phyloP scores from a whole-genome alignment of 148 eudicot species.

The Cornus florida region DNA sequence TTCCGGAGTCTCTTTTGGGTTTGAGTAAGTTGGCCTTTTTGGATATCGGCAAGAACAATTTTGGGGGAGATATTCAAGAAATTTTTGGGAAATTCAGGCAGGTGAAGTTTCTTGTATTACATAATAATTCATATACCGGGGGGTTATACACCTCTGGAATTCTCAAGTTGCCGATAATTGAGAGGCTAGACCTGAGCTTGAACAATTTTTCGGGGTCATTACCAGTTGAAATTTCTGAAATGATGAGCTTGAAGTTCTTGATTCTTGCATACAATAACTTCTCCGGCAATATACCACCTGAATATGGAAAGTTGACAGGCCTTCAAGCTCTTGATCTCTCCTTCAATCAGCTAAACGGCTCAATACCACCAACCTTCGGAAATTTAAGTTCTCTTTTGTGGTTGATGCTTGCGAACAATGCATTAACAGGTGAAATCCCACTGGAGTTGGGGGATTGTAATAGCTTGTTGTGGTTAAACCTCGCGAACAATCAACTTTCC shows the following conservation, averaged over 20 bases:
- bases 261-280: slow-evolving; percentile 68
- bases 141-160: slow-evolving; percentile 77
- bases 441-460: slow-evolving; percentile 76
- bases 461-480: slow-evolving; percentile 88
- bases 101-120: slow-evolving; percentile 59
- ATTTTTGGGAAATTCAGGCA: slow-evolving; percentile 68
- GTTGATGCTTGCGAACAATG: slow-evolving; percentile 91
- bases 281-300: slow-evolving; percentile 64
- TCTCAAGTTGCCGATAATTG: slow-evolving; percentile 47
- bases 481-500: slow-evolving; percentile 62
- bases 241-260: slow-evolving; percentile 56
- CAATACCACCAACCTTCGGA: slow-evolving; percentile 72
- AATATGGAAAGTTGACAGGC: slow-evolving; percentile 49
- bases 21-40: slow-evolving; percentile 54
- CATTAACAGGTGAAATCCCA: slow-evolving; percentile 75
- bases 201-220: slow-evolving; percentile 75
- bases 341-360: slow-evolving; percentile 56
- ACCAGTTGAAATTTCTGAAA: slow-evolving; percentile 53
- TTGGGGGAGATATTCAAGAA: slow-evolving; percentile 60
- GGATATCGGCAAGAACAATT: slow-evolving; percentile 68
- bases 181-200: slow-evolving; percentile 70
- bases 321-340: slow-evolving; percentile 91
- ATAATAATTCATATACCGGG: slow-evolving; percentile 53
- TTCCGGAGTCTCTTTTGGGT: slow-evolving; percentile 61
- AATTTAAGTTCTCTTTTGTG: slow-evolving; percentile 75